A percentile compares a stretch with the other conserved stretches of the same genome.
Evolutionary conservation across 805 yeast genomes (phyloP).

Genomic region (Brettanomyces sp.): DNA sequence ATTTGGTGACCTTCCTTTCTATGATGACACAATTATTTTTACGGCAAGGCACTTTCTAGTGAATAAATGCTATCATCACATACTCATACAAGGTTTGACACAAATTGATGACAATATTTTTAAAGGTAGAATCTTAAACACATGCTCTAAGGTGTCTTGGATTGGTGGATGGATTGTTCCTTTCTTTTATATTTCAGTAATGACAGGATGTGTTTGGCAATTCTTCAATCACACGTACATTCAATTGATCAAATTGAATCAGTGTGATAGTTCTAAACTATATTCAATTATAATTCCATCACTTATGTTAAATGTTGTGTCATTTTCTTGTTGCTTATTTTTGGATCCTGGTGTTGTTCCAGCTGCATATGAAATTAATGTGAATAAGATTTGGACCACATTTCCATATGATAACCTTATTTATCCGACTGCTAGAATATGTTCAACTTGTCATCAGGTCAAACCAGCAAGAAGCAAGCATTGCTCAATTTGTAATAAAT

Average conservation of each 20-base stretch:
- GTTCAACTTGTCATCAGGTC: slow-evolving; percentile 52
- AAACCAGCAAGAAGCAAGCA: slow-evolving; percentile 72
- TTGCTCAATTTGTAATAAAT: slow-evolving; percentile 59
- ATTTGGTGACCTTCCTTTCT: slow-evolving; percentile 41
- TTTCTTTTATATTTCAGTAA: slow-evolving; percentile 26
- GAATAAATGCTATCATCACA: neutral
- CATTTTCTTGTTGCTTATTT: slow-evolving; percentile 31
- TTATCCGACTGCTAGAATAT: slow-evolving; percentile 27
- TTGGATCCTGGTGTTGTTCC: slow-evolving; percentile 33
- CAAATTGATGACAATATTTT: slow-evolving; percentile 17
- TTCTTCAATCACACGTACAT: slow-evolving; percentile 18
- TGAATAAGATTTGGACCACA: slow-evolving; percentile 5
- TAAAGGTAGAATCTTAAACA: slow-evolving; percentile 10
- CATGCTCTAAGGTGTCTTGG: slow-evolving; percentile 1
- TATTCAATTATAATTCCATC: slow-evolving; percentile 22
- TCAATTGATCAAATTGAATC: slow-evolving; percentile 8
- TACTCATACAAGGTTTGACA: slow-evolving; percentile 1
- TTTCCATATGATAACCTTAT: slow-evolving; percentile 34
- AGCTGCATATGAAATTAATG: slow-evolving; percentile 3
- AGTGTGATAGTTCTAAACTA: slow-evolving; percentile 4
- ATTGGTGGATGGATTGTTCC: slow-evolving; percentile 38
- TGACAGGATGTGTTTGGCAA: slow-evolving; percentile 20
- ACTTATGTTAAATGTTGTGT: slow-evolving; percentile 23
- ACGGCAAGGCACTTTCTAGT: slow-evolving; percentile 8
- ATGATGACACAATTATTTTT: slow-evolving; percentile 27